phyloP scores from a whole-genome alignment of 1,284 basidiomycete genomes.

The Trichosporon coremiiforme region DNA sequence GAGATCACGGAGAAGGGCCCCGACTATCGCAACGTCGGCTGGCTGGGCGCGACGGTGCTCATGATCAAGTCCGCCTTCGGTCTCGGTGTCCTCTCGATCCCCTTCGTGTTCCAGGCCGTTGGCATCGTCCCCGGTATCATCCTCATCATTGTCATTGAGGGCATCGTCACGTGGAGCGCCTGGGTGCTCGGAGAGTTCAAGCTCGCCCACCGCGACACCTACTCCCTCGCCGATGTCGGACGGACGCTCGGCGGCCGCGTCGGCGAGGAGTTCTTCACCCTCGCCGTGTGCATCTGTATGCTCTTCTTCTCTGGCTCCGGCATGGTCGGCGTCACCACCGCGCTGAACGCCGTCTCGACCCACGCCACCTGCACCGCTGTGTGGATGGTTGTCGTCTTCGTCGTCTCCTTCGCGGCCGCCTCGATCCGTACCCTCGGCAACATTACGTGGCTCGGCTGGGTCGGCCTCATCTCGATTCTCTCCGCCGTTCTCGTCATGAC shows the following conservation, averaged over 20 bases:
- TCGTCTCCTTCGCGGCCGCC: constrained; percentile 43
- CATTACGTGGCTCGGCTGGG: constrained; percentile 54
- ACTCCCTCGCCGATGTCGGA: constrained; percentile 42
- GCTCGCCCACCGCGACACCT: constrained; percentile 34
- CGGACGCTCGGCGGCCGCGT: constrained; percentile 32
- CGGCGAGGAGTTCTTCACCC: constrained; percentile 32
- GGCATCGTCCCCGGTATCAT: constrained; percentile 62
- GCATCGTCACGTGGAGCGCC: constrained; percentile 46
- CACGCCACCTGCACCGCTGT: constrained; percentile 54
- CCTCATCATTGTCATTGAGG: constrained; percentile 55
- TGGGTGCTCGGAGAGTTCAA: constrained; percentile 37
- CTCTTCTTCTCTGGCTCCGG: constrained; percentile 30
- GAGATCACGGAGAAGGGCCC: constrained; percentile 38
- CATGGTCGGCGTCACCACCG: constrained; percentile 51
- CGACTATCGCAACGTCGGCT: constrained; percentile 38
- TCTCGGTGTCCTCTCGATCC: constrained; percentile 64
- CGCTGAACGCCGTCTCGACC: constrained; percentile 52
- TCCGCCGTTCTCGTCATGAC: constrained; percentile 52
- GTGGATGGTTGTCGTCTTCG: constrained; percentile 46
- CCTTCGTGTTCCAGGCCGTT: constrained; percentile 60
- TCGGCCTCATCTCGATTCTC: constrained; percentile 42
- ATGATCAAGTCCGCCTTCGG: constrained; percentile 67
- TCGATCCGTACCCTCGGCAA: constrained; percentile 51
- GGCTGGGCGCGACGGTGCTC: constrained; percentile 52
- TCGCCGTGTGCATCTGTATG: constrained; percentile 31